Evolutionary conservation across 2,329 filamentous ascomycete species (phyloP).

Genomic region (Sclerotinia nivalis): DNA sequence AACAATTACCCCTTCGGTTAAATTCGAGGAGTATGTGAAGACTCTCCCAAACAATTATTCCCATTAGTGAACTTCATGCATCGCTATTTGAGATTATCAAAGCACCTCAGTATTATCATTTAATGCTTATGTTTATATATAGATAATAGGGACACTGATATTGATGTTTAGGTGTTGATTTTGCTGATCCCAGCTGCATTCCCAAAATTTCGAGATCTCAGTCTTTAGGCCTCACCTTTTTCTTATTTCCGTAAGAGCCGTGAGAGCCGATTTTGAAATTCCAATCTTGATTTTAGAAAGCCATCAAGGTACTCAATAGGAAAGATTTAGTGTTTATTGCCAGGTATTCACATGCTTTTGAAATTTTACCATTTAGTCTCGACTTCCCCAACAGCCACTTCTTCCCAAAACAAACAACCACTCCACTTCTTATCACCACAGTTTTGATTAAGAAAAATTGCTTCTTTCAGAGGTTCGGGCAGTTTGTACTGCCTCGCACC

Average conservation of each 20-base stretch:
- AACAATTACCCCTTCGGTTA: slow-evolving; percentile 2
- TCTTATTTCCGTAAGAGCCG: neutral
- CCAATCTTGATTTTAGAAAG: rapidly evolving
- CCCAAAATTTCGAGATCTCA: neutral
- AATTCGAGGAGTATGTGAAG: neutral
- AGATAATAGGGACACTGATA: neutral
- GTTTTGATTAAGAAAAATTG: neutral
- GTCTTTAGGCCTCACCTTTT: neutral
- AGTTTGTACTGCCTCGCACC: neutral
- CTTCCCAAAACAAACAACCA: neutral
- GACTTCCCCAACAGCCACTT: neutral
- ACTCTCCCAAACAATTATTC: neutral
- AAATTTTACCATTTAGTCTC: neutral
- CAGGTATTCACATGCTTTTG: neutral
- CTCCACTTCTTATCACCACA: neutral
- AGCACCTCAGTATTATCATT: too few species aligned
- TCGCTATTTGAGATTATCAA: neutral
- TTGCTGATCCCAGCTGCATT: neutral
- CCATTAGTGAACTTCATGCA: neutral
- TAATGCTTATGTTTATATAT: too few species aligned
- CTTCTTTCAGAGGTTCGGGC: neutral
- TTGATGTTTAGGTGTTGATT: neutral
- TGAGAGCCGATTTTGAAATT: neutral
- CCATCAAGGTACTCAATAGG: neutral
- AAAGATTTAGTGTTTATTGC: neutral